These are phyloP conservation scores for Elasticomyces elasticus DNA, from an alignment of 495 filamentous ascomycete genomes.

Conservation along the genomic window DNA sequence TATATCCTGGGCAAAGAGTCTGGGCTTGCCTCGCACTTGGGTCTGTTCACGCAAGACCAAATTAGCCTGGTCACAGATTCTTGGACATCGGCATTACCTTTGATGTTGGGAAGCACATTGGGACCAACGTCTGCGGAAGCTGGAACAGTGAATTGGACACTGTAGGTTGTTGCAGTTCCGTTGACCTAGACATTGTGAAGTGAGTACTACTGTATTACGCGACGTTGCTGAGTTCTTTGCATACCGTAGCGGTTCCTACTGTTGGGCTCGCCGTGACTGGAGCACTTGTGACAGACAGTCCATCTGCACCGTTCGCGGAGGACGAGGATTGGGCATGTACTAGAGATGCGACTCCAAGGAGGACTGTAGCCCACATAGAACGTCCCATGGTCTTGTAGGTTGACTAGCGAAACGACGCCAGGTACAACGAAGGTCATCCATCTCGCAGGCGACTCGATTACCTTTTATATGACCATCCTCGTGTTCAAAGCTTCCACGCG, in stretches of 20 bases:
- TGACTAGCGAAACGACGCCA: too few relatives aligned
- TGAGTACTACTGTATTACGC: background rate
- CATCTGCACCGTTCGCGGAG: background rate
- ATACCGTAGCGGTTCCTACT: background rate
- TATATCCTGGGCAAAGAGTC: conserved; percentile 55
- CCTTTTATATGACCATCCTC: background rate
- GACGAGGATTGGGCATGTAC: background rate
- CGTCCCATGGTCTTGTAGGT: background rate
- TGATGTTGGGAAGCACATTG: conserved; percentile 57
- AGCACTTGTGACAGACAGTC: background rate
- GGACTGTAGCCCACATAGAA: background rate
- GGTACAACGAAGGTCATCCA: background rate
- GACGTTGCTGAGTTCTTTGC: background rate
- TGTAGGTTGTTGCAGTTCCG: conserved; percentile 19
- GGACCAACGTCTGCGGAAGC: conserved; percentile 46
- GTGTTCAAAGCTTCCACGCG: too few relatives aligned
- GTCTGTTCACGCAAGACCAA: conserved; percentile 36
- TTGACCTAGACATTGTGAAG: conserved; percentile 6
- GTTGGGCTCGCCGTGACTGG: background rate
- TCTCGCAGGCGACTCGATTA: background rate
- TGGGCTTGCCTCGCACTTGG: conserved; percentile 63
- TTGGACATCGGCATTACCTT: too few relatives aligned
- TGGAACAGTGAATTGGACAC: conserved; percentile 45
- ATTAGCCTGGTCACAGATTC: too few relatives aligned
- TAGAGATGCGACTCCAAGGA: background rate